A percentile compares a stretch with the other conserved stretches of the same genome.
These are phyloP conservation scores for Botryotinia convoluta DNA, from an alignment of 2,329 filamentous ascomycete genomes.

Conservation along the genomic window DNA sequence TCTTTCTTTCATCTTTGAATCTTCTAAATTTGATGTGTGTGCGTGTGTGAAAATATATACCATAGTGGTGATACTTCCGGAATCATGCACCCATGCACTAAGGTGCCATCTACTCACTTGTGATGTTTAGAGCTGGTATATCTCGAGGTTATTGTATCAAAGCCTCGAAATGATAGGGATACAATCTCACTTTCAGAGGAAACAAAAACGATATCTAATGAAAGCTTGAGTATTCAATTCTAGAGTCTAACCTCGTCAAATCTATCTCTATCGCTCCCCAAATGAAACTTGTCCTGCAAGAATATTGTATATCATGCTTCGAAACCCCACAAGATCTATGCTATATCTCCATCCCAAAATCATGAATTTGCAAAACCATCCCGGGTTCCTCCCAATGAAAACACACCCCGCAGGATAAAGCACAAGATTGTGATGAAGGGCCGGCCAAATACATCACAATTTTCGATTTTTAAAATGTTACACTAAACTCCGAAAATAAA, in stretches of 20 bases:
- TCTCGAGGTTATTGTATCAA: too few species aligned
- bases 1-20: background rate
- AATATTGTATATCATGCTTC: background rate
- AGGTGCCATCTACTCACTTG: background rate
- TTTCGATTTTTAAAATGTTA: background rate
- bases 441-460: background rate
- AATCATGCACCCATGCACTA: background rate
- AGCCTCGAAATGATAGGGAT: background rate
- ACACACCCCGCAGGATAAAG: fast-evolving
- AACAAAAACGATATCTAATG: background rate
- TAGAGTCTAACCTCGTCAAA: background rate
- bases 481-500: too few species aligned
- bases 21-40: background rate
- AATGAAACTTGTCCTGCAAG: background rate
- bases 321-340: too few species aligned
- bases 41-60: background rate
- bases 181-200: background rate
- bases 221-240: background rate
- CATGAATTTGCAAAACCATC: background rate
- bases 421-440: background rate
- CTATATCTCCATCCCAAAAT: background rate
- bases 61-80: background rate
- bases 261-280: background rate
- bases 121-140: background rate
- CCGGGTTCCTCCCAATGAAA: background rate